phyloP scores from a whole-genome alignment of 805 yeast genomes.

The Metschnikowia amazonensis region DNA sequence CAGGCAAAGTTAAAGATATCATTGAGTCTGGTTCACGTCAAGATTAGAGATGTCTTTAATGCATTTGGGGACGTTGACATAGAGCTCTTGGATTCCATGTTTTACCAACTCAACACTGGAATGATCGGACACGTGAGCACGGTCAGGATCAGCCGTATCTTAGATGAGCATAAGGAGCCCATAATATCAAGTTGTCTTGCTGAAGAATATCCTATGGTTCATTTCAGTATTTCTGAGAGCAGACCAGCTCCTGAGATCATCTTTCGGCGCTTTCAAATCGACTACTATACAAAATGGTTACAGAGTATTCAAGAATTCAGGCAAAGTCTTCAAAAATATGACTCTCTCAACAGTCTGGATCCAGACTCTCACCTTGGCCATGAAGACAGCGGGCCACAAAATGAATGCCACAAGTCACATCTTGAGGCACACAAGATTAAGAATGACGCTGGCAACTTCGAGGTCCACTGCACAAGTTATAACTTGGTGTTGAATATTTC shows the following conservation, averaged over 20 bases:
- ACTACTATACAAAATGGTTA: slow-evolving; percentile 63
- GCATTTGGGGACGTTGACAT: slow-evolving; percentile 27
- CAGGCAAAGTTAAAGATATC: slow-evolving; percentile 34
- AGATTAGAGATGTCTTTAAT: slow-evolving; percentile 17
- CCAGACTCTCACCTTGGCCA: background rate
- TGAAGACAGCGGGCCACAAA: background rate
- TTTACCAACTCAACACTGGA: slow-evolving; percentile 19
- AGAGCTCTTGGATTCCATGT: slow-evolving; percentile 13
- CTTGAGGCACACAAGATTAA: background rate
- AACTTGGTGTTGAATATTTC: slow-evolving; percentile 60
- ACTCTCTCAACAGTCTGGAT: background rate
- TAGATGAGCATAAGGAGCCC: background rate
- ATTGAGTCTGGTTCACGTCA: slow-evolving; percentile 20
- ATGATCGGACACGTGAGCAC: slow-evolving; percentile 23
- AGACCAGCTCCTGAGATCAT: slow-evolving; percentile 38
- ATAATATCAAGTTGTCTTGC: background rate
- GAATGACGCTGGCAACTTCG: slow-evolving; percentile 10
- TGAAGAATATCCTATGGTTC: slow-evolving; percentile 22
- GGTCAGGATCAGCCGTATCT: slow-evolving; percentile 14
- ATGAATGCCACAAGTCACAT: background rate
- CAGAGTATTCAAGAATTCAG: slow-evolving; percentile 10
- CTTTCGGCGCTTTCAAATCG: slow-evolving; percentile 46
- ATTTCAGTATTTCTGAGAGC: slow-evolving; percentile 20
- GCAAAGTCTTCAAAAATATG: background rate
- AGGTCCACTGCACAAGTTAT: slow-evolving; percentile 34